Conservation (phyloP, 75 land plant species). For the Selaginella moellendorffii region DNA sequence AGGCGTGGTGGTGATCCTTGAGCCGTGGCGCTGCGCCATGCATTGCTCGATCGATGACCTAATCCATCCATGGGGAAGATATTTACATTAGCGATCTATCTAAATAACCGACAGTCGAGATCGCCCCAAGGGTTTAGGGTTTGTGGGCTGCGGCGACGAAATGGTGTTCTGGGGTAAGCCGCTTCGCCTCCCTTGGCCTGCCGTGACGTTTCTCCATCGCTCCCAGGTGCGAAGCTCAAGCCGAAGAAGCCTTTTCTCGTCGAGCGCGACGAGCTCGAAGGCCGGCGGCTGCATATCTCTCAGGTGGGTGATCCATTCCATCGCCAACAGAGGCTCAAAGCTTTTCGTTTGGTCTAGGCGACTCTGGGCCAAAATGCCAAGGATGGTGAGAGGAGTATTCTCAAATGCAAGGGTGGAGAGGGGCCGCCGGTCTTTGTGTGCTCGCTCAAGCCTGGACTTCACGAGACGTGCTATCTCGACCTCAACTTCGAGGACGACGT, state of each 20-base stretch:
- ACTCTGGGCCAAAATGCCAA: not conserved
- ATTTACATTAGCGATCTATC: too few relatives aligned
- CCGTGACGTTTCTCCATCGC: not conserved
- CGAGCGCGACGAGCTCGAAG: not conserved
- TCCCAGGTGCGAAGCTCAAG: not conserved
- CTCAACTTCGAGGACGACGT: constrained; percentile 51
- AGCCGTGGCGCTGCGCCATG: too few relatives aligned
- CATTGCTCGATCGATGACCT: too few relatives aligned
- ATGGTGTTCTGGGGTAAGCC: not conserved
- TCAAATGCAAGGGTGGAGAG: constrained; percentile 64
- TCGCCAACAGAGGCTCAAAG: too few relatives aligned
- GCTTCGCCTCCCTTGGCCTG: not conserved
- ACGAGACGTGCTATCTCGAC: constrained; percentile 38
- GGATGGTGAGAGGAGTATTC: constrained; percentile 23
- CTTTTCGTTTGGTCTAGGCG: not conserved
- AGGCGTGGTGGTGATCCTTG: too few relatives aligned
- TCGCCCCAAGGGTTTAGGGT: not conserved
- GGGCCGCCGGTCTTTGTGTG: constrained; percentile 43
- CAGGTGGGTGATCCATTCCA: too few relatives aligned
- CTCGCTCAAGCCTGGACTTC: constrained; percentile 35
- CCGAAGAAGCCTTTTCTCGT: not conserved
- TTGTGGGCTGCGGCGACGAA: not conserved
- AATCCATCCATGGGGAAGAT: too few relatives aligned
- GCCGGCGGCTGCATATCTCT: not conserved
- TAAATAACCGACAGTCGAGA: too few relatives aligned